Percentiles rank a stretch among this genome's conserved stretches.
phyloP scores from a whole-genome alignment of 1,284 basidiomycete species.

The Cryptococcus sp. region DNA sequence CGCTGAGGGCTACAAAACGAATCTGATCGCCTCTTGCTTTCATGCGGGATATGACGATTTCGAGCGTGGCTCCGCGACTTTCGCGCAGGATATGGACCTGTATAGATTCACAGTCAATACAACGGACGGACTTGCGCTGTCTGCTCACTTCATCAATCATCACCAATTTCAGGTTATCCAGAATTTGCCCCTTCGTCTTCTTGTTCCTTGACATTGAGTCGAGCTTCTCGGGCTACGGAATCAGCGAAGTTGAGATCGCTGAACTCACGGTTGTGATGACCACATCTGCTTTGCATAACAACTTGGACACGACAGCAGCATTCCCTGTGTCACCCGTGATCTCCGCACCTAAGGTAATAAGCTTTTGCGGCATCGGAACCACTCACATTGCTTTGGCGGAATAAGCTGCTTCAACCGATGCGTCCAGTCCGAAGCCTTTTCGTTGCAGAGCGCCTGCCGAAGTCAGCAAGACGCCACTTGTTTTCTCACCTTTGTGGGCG shows the following conservation, averaged over 20 bases:
- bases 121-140: not conserved
- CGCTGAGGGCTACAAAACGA: slow-evolving; percentile 85
- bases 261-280: slow-evolving; percentile 74
- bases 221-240: slow-evolving; percentile 83
- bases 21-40: slow-evolving; percentile 62
- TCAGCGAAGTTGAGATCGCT: not conserved
- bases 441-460: slow-evolving; percentile 77
- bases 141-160: slow-evolving; percentile 82
- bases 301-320: slow-evolving; percentile 64
- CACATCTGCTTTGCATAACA: slow-evolving; percentile 66
- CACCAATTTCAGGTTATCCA: slow-evolving; percentile 58
- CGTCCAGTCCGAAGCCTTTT: slow-evolving; percentile 82
- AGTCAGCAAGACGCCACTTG: slow-evolving; percentile 2
- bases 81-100: slow-evolving; percentile 93
- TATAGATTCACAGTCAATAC: slow-evolving; percentile 6
- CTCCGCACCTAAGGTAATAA: slow-evolving; percentile 66
- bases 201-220: slow-evolving; percentile 78
- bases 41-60: slow-evolving; percentile 93
- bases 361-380: not conserved
- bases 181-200: slow-evolving; percentile 58
- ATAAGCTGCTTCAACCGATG: slow-evolving; percentile 72
- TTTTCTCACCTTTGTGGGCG: slow-evolving; percentile 78
- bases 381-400: slow-evolving; percentile 60
- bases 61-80: slow-evolving; percentile 81
- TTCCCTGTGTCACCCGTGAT: slow-evolving; percentile 82